Conservation (phyloP, 139 green algal genomes). For the Micractinium sp. region DNA sequence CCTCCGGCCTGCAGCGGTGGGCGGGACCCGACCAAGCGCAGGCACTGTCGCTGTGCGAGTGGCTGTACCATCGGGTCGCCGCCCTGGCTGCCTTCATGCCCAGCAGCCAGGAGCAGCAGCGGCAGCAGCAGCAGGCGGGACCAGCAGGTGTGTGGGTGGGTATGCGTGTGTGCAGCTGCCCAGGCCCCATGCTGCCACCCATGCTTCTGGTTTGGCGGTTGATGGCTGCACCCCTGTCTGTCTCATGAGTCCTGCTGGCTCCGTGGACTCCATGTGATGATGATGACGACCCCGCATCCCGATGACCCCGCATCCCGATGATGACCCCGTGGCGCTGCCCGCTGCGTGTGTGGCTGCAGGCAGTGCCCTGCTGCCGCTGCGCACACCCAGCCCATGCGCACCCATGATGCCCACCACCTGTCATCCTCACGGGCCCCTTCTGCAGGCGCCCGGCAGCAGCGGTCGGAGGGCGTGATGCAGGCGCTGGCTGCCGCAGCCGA, state of each 20-base stretch:
- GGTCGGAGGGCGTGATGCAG: constrained; percentile 15
- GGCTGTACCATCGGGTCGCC: constrained; percentile 38
- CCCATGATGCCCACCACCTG: too few species aligned
- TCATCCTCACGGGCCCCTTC: background rate
- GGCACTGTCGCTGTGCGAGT: constrained; percentile 43
- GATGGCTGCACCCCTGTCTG: too few species aligned
- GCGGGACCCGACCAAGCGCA: constrained; percentile 49
- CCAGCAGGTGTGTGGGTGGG: background rate
- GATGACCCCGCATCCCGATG: too few species aligned
- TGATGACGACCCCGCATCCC: too few species aligned
- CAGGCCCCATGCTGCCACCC: too few species aligned
- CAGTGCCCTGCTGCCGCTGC: too few species aligned
- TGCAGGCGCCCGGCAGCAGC: constrained; percentile 7
- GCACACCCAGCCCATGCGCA: too few species aligned
- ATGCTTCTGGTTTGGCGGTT: too few species aligned
- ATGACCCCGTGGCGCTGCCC: too few species aligned
- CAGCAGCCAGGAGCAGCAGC: background rate
- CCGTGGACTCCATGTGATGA: too few species aligned
- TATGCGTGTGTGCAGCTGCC: background rate
- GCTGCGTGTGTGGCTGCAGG: too few species aligned
- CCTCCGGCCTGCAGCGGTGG: constrained; percentile 24
- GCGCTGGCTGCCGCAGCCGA: constrained; percentile 23
- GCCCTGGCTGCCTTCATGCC: constrained; percentile 29
- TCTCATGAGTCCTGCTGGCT: too few species aligned
- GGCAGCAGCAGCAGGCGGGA: background rate